Percentiles rank a stretch among this genome's conserved stretches.
These are phyloP conservation scores for Exsudoporus frostii DNA, from an alignment of 768 basidiomycete species.

Conservation along the genomic window DNA sequence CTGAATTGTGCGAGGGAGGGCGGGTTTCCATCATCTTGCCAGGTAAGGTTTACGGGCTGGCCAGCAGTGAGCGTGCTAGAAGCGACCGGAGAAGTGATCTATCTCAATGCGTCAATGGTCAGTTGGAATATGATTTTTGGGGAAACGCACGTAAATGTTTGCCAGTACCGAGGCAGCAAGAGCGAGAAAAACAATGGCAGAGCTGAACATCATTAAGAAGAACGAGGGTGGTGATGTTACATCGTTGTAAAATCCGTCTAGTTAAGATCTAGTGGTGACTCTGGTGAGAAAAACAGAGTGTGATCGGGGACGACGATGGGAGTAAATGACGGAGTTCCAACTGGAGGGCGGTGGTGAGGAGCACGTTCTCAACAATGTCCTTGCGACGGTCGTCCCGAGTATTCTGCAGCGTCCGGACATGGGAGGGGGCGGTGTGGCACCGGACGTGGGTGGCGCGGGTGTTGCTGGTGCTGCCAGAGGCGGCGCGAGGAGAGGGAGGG, in stretches of 20 bases:
- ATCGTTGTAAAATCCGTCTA: slow-evolving; percentile 4
- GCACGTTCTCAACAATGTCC: background rate
- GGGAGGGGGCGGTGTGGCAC: background rate
- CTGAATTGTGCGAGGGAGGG: slow-evolving; percentile 57
- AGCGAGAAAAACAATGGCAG: slow-evolving; percentile 46
- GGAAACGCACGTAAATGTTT: slow-evolving; percentile 50
- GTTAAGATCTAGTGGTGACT: background rate
- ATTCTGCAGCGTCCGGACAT: slow-evolving; percentile 28
- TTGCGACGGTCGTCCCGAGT: slow-evolving; percentile 9
- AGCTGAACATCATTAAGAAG: slow-evolving; percentile 50
- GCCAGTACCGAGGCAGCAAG: slow-evolving; percentile 54
- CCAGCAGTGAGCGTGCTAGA: slow-evolving; percentile 49
- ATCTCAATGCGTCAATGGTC: slow-evolving; percentile 1
- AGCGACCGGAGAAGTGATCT: slow-evolving; percentile 60
- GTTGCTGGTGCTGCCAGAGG: no score
- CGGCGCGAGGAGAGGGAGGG: no score
- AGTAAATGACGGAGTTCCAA: no score
- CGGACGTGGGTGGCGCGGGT: no score
- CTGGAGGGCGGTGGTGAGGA: slow-evolving; percentile 9
- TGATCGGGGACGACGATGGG: no score
- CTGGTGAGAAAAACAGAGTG: no score
- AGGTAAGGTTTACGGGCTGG: slow-evolving; percentile 45
- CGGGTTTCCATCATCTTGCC: slow-evolving; percentile 52
- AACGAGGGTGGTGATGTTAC: background rate
- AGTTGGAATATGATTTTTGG: background rate